Base-by-base conservation (phyloP, 1,139 yeast species). In the Lizanozyma gosingica region DNA sequence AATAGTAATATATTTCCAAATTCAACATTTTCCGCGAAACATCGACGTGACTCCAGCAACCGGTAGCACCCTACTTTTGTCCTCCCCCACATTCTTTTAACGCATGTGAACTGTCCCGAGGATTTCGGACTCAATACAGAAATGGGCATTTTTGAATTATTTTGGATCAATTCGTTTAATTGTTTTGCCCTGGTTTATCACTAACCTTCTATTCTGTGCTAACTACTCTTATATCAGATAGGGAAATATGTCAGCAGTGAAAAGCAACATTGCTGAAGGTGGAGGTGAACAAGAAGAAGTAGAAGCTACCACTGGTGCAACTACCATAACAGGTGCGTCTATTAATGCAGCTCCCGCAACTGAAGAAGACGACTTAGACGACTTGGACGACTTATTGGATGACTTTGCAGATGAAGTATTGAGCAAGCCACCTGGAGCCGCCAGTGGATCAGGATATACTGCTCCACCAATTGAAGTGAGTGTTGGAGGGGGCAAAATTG, bases 371-470 rank as follows among this genome's bases (percentile, higher is more conserved):
- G 84, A 80, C 41, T 67, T 80, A 44, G 88, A 83, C 53, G 94
- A 83, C 49, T 67, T 83, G 49, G 94, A 83, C 49, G 90, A 81
- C 50, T 68, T 80, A 44, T 63, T 83, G 40, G 88, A 82, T 51
- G 88, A 83, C 43, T 82, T 82, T 57, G 90, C 87, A 36, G 86
- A 83, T 44, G 88, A 83, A 49, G 77, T 83, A 1, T 67, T 83
- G 46, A 73, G 73, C 48, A 70, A 77, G 50, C 82, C 87, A 1
- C 82, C 83, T 0, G 83, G 81, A 8, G 57, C 69, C 1, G 57
- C 57, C 14, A 33, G 6, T 6, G 35, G 35, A n/a, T 4, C n/a
- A 6, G 35, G 35, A n/a, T 6, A 8, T 33, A 6, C 6, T 6
- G 16, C 16, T 15, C 33, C 9, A 9, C 33, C 33, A 27, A n/a